Conservation (phyloP, 495 filamentous ascomycete genomes). For the Astrocystis sublimbata region DNA sequence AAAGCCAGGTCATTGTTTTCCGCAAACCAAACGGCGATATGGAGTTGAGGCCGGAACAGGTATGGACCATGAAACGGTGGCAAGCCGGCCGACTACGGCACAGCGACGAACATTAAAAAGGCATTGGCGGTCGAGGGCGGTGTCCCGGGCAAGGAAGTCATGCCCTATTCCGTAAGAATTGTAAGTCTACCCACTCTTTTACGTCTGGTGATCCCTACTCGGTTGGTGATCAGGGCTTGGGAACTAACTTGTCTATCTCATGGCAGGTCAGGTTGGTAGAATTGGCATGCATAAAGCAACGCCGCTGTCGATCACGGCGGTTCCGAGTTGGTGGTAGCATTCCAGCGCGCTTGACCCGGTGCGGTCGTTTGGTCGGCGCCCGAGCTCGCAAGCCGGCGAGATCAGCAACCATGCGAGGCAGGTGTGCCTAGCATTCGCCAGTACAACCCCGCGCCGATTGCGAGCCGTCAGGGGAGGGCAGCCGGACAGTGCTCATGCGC, state of each 20-base stretch:
- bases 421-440: conserved; percentile 35
- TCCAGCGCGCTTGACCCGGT: conserved; percentile 30
- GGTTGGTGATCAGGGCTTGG: background rate
- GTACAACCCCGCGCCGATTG: conserved; percentile 31
- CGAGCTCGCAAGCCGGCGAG: no score
- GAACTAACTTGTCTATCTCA: conserved; percentile 8
- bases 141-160: conserved; percentile 34
- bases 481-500: conserved; percentile 23
- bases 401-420: conserved; percentile 31
- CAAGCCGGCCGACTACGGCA: background rate
- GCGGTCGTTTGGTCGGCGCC: conserved; percentile 26
- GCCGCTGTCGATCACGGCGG: conserved; percentile 34
- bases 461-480: no score
- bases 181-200: conserved; percentile 6
- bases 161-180: conserved; percentile 40
- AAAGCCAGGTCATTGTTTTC: background rate
- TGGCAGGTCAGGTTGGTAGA: conserved; percentile 36
- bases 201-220: background rate
- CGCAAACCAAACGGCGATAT: background rate
- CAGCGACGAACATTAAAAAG: background rate
- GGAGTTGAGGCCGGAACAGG: background rate
- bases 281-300: conserved; percentile 32
- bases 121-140: conserved; percentile 33
- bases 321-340: conserved; percentile 25
- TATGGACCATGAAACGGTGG: background rate